These are phyloP conservation scores for Toxoplasma gondii DNA, from an alignment of 169 alveolate species.

Conservation along the genomic window DNA sequence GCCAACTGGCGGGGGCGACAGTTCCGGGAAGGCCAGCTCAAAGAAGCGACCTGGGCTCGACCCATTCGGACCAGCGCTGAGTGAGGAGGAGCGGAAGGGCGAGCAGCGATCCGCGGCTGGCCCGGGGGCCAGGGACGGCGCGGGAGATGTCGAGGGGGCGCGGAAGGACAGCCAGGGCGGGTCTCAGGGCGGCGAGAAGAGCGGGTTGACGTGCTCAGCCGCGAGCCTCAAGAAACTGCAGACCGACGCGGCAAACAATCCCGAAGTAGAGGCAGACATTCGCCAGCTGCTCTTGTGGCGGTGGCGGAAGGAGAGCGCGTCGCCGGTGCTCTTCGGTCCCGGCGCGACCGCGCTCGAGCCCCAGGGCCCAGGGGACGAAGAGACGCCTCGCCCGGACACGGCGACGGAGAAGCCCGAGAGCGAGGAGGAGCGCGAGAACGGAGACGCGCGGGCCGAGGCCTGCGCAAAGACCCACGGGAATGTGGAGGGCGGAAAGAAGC, in stretches of 20 bases:
- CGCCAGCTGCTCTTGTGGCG: slow-evolving; percentile 26
- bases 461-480: too few relatives aligned
- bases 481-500: too few relatives aligned
- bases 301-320: slow-evolving; percentile 21
- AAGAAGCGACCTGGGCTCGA: neutral
- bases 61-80: neutral
- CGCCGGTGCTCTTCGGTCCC: neutral
- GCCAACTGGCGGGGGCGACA: neutral
- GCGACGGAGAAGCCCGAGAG: neutral
- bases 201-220: neutral
- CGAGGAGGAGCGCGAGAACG: neutral
- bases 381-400: neutral
- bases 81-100: neutral
- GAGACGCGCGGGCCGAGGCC: neutral
- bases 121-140: neutral
- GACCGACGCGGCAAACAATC: slow-evolving; percentile 16
- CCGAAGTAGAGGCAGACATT: slow-evolving; percentile 27
- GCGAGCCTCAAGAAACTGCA: slow-evolving; percentile 29
- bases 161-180: neutral
- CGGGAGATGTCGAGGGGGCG: neutral
- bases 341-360: neutral
- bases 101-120: neutral
- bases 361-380: neutral
- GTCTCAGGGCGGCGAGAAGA: neutral
- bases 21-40: neutral